Evolutionary conservation across 2,329 filamentous ascomycete species (phyloP), one percentile per base, ranked within the genome.

Genomic region (Drechslerella coelobrocha): DNA sequence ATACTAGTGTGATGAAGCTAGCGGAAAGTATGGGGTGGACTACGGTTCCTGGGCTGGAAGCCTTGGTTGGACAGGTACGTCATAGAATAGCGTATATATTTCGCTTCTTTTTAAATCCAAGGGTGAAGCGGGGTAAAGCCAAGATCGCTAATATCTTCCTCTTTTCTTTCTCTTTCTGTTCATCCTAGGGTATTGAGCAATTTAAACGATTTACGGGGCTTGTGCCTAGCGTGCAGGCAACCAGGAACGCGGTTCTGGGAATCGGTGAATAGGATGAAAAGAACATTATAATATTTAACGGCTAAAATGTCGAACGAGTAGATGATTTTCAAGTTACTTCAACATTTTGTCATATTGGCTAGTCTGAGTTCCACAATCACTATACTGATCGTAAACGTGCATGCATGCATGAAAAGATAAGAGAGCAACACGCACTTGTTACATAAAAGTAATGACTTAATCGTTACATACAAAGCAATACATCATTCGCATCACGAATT

Each of bases 31-130:
- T 85, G 10, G 88, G 88, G 2, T 99, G 94, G 94, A 84, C 81
- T 61, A 91, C 89, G 1, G 88, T 97, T 72, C 88, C 91, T 6
- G 94, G 94, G 0, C 80, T 97, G 39, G 94, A 99, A 79, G 92
- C 94, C 27, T 82, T 99, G 61, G 87, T 92, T 71, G 91, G 90
- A 3, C 94, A 99, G 79, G 94, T 73, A 71, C 51, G 68, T 72
- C 62, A 68, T 61, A 31, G 12, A 31, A n/a, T n/a, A n/a, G n/a
- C n/a, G n/a, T 48, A 4, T 4, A 48, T 3, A 48, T 48, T 10
- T 48, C 9, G 7, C 23, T 7, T 7, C 4, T 7, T 48, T 48
- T 21, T 19, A 10, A 8, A 4, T 14, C 19, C 43, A 21, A 48
- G 23, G 4, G 23, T 48, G 43, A 10, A 19, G 19, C 17, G n/a